Evolutionary conservation across 1,284 basidiomycete genomes (phyloP).

Genomic region (Fistulina hepatica): DNA sequence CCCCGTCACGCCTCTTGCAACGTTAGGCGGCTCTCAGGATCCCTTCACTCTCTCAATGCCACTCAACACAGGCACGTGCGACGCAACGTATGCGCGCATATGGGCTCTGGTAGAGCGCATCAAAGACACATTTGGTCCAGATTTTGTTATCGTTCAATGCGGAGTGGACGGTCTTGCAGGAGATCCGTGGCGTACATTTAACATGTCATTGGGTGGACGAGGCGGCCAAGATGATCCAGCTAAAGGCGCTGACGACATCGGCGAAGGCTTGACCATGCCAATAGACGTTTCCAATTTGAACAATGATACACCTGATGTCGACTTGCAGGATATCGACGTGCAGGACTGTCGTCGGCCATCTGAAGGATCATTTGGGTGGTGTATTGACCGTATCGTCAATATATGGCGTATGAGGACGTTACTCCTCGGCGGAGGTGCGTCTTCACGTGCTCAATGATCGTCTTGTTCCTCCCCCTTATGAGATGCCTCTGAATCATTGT

Average conservation of each 20-base stretch:
- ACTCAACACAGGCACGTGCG: constrained; percentile 54
- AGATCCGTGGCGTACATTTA: constrained; percentile 72
- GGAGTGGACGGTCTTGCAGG: constrained; percentile 80
- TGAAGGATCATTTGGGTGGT: constrained; percentile 64
- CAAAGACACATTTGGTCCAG: constrained; percentile 55
- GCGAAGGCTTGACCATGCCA: too few relatives aligned
- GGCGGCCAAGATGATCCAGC: not conserved
- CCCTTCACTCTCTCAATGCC: constrained; percentile 74
- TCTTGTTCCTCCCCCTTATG: not conserved
- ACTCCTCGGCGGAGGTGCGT: constrained; percentile 54
- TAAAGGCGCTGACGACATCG: not conserved
- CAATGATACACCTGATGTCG: not conserved
- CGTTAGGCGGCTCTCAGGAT: constrained; percentile 34
- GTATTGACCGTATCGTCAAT: constrained; percentile 41
- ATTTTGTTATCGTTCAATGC: constrained; percentile 77
- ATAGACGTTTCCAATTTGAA: too few relatives aligned
- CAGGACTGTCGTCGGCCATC: not conserved
- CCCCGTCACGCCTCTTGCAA: constrained; percentile 49
- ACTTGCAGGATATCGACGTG: not conserved
- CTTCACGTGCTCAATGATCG: constrained; percentile 2
- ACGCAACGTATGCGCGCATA: constrained; percentile 46
- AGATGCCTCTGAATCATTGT: constrained; percentile 6
- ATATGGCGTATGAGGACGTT: constrained; percentile 51
- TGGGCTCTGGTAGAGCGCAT: constrained; percentile 58
- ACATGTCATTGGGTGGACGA: constrained; percentile 53